These are phyloP conservation scores for Voacanga thouarsii DNA, from an alignment of 257 asterid species.

Conservation along the genomic window DNA sequence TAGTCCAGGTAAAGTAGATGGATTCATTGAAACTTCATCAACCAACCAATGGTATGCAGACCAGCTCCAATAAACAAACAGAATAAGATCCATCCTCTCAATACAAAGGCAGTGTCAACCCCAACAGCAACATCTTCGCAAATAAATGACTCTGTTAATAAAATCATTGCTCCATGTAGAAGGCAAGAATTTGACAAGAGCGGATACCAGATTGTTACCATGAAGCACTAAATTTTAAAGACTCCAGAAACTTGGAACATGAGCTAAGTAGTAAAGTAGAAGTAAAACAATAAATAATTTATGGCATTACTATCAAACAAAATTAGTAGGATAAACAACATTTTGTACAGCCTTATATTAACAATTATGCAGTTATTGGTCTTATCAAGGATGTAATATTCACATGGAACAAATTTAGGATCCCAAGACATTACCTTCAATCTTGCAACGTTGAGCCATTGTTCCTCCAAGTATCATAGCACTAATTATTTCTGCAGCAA, in stretches of 20 bases:
- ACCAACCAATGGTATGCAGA: neutral
- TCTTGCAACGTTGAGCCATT: slow-evolving; percentile 93
- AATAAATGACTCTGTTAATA: neutral
- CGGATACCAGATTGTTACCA: no score
- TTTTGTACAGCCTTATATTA: neutral
- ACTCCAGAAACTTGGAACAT: no score
- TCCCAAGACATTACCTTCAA: slow-evolving; percentile 56
- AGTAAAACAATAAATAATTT: neutral
- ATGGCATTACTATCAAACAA: neutral
- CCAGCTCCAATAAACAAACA: neutral
- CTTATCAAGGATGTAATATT: neutral
- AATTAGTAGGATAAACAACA: neutral
- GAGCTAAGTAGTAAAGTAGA: neutral
- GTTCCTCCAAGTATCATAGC: slow-evolving; percentile 99
- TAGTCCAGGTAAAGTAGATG: no score
- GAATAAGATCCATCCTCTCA: no score
- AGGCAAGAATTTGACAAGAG: neutral
- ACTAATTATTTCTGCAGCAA: slow-evolving; percentile 98
- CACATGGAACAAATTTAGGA: neutral
- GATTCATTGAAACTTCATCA: no score
- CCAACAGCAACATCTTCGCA: neutral
- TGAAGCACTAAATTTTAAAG: no score
- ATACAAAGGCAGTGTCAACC: neutral
- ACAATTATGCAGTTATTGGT: neutral
- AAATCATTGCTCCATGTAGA: neutral